These are phyloP conservation scores for Strobilomyces dryophilus DNA, from an alignment of 768 basidiomycete species.

Conservation along the genomic window DNA sequence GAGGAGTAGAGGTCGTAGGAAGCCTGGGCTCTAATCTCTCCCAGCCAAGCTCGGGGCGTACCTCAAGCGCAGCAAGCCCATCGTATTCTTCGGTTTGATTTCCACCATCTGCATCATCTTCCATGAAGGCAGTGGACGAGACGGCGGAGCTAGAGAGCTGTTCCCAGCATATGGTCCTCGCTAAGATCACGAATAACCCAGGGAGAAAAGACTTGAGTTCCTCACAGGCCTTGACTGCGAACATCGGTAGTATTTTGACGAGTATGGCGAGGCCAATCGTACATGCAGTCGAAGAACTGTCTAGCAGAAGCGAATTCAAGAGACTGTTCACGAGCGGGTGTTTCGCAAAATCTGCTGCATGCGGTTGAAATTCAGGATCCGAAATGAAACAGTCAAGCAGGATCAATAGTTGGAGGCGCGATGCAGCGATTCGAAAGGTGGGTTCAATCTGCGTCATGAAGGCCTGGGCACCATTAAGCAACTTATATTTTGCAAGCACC, in stretches of 20 bases:
- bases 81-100: slow-evolving; percentile 24
- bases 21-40: slow-evolving; percentile 60
- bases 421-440: slow-evolving; percentile 56
- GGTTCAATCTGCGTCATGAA: slow-evolving; percentile 63
- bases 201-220: slow-evolving; percentile 60
- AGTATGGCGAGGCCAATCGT: slow-evolving; percentile 60
- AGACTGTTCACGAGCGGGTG: slow-evolving; percentile 65
- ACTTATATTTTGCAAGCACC: slow-evolving; percentile 3
- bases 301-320: slow-evolving; percentile 64
- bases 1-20: slow-evolving; percentile 51
- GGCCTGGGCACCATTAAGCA: slow-evolving; percentile 42
- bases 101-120: slow-evolving; percentile 24
- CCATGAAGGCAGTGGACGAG: slow-evolving; percentile 32
- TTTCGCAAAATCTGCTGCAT: slow-evolving; percentile 47
- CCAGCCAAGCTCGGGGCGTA: slow-evolving; percentile 65
- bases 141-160: slow-evolving; percentile 38
- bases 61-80: slow-evolving; percentile 36
- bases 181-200: slow-evolving; percentile 60
- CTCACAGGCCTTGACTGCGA: slow-evolving; percentile 60
- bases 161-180: slow-evolving; percentile 74
- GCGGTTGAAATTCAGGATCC: slow-evolving; percentile 45
- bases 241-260: slow-evolving; percentile 68
- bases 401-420: slow-evolving; percentile 66
- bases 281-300: slow-evolving; percentile 70
- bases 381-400: slow-evolving; percentile 63